Evolutionary conservation across 2,329 filamentous ascomycete species (phyloP).

Genomic region (Ceratocystis albifundus): DNA sequence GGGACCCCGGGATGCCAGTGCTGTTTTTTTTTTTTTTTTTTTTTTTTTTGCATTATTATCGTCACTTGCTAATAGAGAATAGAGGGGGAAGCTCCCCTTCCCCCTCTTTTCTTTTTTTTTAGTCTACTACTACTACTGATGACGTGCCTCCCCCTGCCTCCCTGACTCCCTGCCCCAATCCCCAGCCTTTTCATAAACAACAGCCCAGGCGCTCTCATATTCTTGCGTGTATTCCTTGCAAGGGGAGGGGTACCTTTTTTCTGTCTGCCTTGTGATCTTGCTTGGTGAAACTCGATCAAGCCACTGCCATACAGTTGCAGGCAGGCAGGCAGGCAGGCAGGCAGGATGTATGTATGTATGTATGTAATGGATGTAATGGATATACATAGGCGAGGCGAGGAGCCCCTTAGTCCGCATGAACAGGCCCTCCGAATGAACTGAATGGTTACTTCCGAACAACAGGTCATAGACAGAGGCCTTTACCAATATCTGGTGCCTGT

Average conservation of each 20-base stretch:
- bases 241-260: no score
- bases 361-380: no score
- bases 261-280: neutral
- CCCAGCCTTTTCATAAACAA: neutral
- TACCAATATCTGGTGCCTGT: neutral
- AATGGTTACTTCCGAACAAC: neutral
- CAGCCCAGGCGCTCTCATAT: no score
- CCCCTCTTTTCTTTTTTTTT: neutral
- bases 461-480: neutral
- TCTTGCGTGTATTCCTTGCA: no score
- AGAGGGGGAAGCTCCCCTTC: no score
- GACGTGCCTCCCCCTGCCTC: neutral
- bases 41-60: no score
- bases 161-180: neutral
- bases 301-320: neutral
- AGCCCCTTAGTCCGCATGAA: neutral
- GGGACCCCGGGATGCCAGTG: neutral
- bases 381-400: neutral
- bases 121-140: neutral
- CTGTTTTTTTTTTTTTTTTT: no score
- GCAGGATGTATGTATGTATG: no score
- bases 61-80: neutral
- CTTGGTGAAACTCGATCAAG: constrained; percentile 8
- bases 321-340: no score
- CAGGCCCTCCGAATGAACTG: neutral